phyloP scores from a whole-genome alignment of 148 eudicot genomes.

The Mesembryanthemum crystallinum region DNA sequence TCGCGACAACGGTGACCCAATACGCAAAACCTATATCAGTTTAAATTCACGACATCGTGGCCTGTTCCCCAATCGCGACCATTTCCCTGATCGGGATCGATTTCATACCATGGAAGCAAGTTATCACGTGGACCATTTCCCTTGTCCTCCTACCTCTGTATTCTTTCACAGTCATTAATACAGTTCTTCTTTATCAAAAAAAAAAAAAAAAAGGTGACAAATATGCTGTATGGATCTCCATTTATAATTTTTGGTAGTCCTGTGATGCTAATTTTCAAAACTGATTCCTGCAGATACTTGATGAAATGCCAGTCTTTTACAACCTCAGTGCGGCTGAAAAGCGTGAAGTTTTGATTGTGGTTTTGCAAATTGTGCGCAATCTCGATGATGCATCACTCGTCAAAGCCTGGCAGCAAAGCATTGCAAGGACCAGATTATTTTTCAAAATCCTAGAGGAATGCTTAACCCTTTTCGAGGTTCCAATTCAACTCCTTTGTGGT shows the following conservation, averaged over 20 bases:
- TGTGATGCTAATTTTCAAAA: neutral
- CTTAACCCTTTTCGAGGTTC: slow-evolving; percentile 84
- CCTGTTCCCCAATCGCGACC: too few species aligned
- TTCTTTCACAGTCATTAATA: too few species aligned
- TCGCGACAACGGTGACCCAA: too few species aligned
- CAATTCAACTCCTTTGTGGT: slow-evolving; percentile 8
- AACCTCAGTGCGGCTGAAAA: slow-evolving; percentile 88
- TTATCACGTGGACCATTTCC: too few species aligned
- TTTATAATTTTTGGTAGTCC: neutral
- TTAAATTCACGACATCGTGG: too few species aligned
- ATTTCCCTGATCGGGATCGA: too few species aligned
- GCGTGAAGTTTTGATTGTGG: slow-evolving; percentile 84
- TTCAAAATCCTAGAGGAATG: slow-evolving; percentile 97
- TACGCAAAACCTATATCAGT: too few species aligned
- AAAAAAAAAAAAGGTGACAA: neutral
- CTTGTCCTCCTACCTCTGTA: too few species aligned
- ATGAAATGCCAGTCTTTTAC: slow-evolving; percentile 99
- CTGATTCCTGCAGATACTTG: slow-evolving; percentile 74
- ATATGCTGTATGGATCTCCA: neutral
- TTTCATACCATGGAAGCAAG: too few species aligned
- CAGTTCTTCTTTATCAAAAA: too few species aligned
- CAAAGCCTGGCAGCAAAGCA: slow-evolving; percentile 97
- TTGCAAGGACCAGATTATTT: slow-evolving; percentile 95
- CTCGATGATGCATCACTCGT: slow-evolving; percentile 90
- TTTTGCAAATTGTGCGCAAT: slow-evolving; percentile 91